phyloP scores from a whole-genome alignment of 2,329 filamentous ascomycete genomes.

The Phaeosphaeria sp. region DNA sequence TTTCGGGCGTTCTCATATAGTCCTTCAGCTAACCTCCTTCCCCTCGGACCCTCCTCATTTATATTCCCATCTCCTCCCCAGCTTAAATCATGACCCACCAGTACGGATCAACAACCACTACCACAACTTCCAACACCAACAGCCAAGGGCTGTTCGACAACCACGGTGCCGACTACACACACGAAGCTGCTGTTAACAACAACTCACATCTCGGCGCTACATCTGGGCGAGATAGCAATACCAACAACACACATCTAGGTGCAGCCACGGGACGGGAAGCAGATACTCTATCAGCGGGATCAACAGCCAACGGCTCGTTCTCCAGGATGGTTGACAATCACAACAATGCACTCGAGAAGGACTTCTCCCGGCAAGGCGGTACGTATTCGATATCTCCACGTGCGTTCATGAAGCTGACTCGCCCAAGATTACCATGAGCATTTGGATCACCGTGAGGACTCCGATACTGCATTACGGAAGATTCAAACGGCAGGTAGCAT shows the following conservation, averaged over 20 bases:
- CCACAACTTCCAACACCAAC: conserved; percentile 6
- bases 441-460: conserved; percentile 35
- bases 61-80: conserved; percentile 15
- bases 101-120: conserved; percentile 11
- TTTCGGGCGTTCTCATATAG: conserved; percentile 17
- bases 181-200: conserved; percentile 18
- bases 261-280: conserved; percentile 27
- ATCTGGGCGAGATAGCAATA: conserved; percentile 15
- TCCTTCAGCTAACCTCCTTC: conserved; percentile 8
- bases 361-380: conserved; percentile 48
- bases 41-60: conserved; percentile 10
- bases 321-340: conserved; percentile 21
- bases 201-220: conserved; percentile 20
- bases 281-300: conserved; percentile 33
- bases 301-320: conserved; percentile 30
- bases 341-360: conserved; percentile 50
- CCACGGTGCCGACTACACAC: conserved; percentile 13
- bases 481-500: conserved; percentile 61
- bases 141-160: conserved; percentile 4
- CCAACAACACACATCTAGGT: conserved; percentile 28
- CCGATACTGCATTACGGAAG: conserved; percentile 37
- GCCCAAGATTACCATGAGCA: conserved; percentile 33
- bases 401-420: conserved; percentile 8
- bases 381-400: background rate
- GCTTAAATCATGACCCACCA: conserved; percentile 16